Evolutionary conservation across 805 yeast genomes (phyloP).

Genomic region (Maudiozyma pseudohumilis): DNA sequence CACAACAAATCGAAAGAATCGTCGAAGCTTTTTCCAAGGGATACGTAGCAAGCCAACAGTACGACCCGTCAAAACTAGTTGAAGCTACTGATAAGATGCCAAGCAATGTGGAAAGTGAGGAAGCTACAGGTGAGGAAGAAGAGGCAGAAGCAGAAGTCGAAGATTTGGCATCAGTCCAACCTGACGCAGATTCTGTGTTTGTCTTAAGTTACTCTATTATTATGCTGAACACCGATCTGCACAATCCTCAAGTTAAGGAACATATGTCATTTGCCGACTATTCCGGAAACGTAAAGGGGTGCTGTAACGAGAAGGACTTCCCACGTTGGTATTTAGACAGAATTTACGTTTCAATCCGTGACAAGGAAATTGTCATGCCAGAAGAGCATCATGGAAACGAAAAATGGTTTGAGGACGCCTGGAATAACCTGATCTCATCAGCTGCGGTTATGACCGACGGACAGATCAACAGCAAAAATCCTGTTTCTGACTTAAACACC

Average conservation of each 20-base stretch:
- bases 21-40: slow-evolving; percentile 78
- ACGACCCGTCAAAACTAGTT: slow-evolving; percentile 7
- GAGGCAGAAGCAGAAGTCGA: slow-evolving; percentile 11
- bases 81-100: background rate
- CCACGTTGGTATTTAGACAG: slow-evolving; percentile 77
- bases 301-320: slow-evolving; percentile 66
- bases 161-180: slow-evolving; percentile 43
- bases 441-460: slow-evolving; percentile 29
- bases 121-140: slow-evolving; percentile 9
- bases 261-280: slow-evolving; percentile 87
- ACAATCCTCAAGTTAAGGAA: slow-evolving; percentile 83
- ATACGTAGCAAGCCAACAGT: slow-evolving; percentile 56
- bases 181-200: slow-evolving; percentile 80
- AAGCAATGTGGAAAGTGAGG: slow-evolving; percentile 11
- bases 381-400: slow-evolving; percentile 93
- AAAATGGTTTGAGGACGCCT: slow-evolving; percentile 81
- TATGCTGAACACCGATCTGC: slow-evolving; percentile 87
- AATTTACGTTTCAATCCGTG: slow-evolving; percentile 70
- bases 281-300: slow-evolving; percentile 68
- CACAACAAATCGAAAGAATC: slow-evolving; percentile 90
- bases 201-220: slow-evolving; percentile 85
- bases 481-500: slow-evolving; percentile 13
- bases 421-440: slow-evolving; percentile 56
- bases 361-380: slow-evolving; percentile 91
- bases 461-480: slow-evolving; percentile 12